Base-by-base conservation (phyloP, 129 eudicot species). In the Ambrosia artemisiifolia region DNA sequence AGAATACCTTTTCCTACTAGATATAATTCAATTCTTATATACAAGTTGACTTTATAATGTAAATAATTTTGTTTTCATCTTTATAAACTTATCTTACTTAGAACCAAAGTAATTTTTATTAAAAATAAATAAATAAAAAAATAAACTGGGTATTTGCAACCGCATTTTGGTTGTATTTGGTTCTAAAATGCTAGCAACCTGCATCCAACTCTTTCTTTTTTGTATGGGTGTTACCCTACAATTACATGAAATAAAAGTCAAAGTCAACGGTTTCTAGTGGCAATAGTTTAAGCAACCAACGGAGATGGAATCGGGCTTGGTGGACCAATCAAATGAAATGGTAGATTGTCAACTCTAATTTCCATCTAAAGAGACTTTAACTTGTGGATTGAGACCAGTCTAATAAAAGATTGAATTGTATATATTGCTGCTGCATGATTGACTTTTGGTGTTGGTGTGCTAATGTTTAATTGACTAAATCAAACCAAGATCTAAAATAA, bases 101-200 rank as follows among this genome's bases (percentile, higher is more conserved):
- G 8, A 38, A 7, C 7, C 11, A 40, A 7, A 40, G 44, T 40
- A 40, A 40, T 40, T 8, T 7, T 40, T 40, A 40, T 40, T 10
- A 40, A 1, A 40, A 6, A 10, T 24, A 24, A 40, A 40, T 40
- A 2, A 2, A 40, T 10, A 6, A 40, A 8, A 8, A 1, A 40
- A 10, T 6, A 40, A 40, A 40, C 44, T 7, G 44, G 44, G 2
- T 10, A 40, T 40, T 40, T 40, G 44, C 44, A 10, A 40, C 44
- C 10, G 9, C 11, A 8, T 40, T 6, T 38, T 38, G 43, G 78
- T n/a, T n/a, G n/a, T n/a, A n/a, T n/a, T n/a, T n/a, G n/a, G n/a
- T n/a, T 72, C 76, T 78, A 74, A 78, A 78, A 78, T 79, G 82
- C 46, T 71, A 70, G 76, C 49, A 28, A 38, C 67, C 64, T 4